Evolutionary conservation across 768 basidiomycete species (phyloP), one percentile per base, ranked within the genome.

Genomic region (Paxillus rubicundulus): DNA sequence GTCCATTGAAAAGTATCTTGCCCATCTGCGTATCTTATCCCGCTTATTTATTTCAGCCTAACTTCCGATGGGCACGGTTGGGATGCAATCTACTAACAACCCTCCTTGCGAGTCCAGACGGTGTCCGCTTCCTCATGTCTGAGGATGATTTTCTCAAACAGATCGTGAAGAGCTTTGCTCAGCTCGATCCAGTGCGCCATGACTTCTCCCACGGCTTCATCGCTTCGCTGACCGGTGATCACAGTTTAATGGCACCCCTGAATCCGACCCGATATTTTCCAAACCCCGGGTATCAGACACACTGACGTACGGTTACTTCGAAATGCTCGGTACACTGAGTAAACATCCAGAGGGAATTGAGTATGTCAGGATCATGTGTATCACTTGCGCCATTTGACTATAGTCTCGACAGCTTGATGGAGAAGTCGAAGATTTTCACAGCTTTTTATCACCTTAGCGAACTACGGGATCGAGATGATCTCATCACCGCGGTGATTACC

Each of bases 401-500:
- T 45, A 41, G 12, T 16, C 38, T 27, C 12, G 14, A 13, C 54
- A 96, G 95, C 40, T 72, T 98, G 13, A 72, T 99, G 68, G 93
- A 97, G 70, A 89, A 89, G 60, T 88, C 88, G 70, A 90, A 89
- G 62, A 80, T 98, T 24, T 98, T 98, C 69, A 98, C 94, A 1
- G 87, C 91, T 0, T 95, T 98, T 68, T 98, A 98, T 65, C 95
- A 94, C 65, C 72, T 98, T 40, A 92, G 88, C 63, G 97, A 98
- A 64, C 77, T 98, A 33, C 79, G 87, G 21, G 89, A 87, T 68
- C 79, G 97, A 34, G 94, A 98, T 63, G 95, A 98, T 65, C 76
- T 99, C 41, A 90, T 95, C 52, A 91, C 87, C 61, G 86, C 84
- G 2, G 91, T 97, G 58, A 87, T 98, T 36, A 91, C 93, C 61